These are phyloP conservation scores for Dispira parvispora DNA, from an alignment of 192 early-diverging fungal genomes.

Conservation along the genomic window DNA sequence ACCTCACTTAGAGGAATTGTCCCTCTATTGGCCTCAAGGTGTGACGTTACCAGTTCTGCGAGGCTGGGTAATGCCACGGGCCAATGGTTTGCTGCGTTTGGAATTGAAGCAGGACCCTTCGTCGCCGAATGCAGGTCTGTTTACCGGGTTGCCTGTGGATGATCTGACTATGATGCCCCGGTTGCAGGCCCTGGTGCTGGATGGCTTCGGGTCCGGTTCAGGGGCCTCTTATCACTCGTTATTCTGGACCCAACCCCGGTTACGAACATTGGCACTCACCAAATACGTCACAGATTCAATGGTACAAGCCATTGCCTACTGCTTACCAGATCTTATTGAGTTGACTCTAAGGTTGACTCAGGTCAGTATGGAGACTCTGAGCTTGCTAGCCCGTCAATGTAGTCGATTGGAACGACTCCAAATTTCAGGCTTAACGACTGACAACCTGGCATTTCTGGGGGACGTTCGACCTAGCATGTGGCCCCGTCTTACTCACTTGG, in stretches of 20 bases:
- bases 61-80: not conserved
- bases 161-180: not conserved
- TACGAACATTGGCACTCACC: not conserved
- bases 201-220: not conserved
- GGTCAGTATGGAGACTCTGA: not conserved
- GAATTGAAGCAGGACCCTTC: conserved; percentile 1
- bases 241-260: not conserved
- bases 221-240: not conserved
- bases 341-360: not conserved
- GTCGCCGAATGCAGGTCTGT: not conserved
- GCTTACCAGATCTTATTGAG: not conserved
- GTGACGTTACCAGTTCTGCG: not conserved
- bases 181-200: not conserved
- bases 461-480: not conserved
- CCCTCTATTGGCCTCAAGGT: not conserved
- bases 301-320: not conserved
- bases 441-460: not conserved
- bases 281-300: not conserved
- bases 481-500: not conserved
- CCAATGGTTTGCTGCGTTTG: not conserved
- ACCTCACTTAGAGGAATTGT: not conserved
- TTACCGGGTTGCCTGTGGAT: not conserved
- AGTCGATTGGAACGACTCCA: not conserved
- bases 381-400: not conserved
- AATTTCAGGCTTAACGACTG: not conserved